A percentile compares a stretch with the other conserved stretches of the same genome.
Evolutionary conservation across 306 rosid genomes (phyloP).

Genomic region (Crotalaria pallida): DNA sequence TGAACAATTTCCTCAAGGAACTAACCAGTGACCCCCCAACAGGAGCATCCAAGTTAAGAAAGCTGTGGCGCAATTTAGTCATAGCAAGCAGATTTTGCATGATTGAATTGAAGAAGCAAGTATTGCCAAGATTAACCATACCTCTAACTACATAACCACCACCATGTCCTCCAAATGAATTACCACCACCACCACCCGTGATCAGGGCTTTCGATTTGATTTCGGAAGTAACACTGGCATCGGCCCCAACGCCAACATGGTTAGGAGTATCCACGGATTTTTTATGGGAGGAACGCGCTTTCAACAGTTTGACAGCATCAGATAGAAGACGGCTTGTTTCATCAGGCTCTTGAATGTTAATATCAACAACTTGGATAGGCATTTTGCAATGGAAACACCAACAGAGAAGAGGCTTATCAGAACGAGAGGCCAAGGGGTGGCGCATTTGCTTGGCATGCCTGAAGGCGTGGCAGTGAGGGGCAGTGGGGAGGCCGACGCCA

Average conservation of each 20-base stretch:
- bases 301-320: slow-evolving; percentile 59
- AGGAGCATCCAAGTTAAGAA: slow-evolving; percentile 48
- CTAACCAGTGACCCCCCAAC: slow-evolving; percentile 67
- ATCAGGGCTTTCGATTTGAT: slow-evolving; percentile 36
- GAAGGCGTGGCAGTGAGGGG: slow-evolving; percentile 51
- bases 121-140: slow-evolving; percentile 81
- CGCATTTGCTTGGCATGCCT: slow-evolving; percentile 61
- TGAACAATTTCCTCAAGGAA: slow-evolving; percentile 72
- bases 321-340: slow-evolving; percentile 44
- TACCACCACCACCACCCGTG: slow-evolving; percentile 9
- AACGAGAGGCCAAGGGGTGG: slow-evolving; percentile 66
- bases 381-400: slow-evolving; percentile 84
- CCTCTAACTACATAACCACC: slow-evolving; percentile 69
- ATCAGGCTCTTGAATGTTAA: slow-evolving; percentile 48
- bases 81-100: slow-evolving; percentile 85
- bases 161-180: slow-evolving; percentile 45
- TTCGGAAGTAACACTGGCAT: slow-evolving; percentile 48
- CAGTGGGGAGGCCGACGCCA: slow-evolving; percentile 76
- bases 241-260: slow-evolving; percentile 36
- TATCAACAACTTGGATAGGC: slow-evolving; percentile 51
- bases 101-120: slow-evolving; percentile 92
- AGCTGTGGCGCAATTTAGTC: slow-evolving; percentile 52
- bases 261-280: slow-evolving; percentile 39
- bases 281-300: slow-evolving; percentile 36
- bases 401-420: slow-evolving; percentile 62